A percentile compares a stretch with the other conserved stretches of the same genome.
phyloP scores from a whole-genome alignment of 2,329 filamentous ascomycete genomes.

The Botrytis pseudocinerea region DNA sequence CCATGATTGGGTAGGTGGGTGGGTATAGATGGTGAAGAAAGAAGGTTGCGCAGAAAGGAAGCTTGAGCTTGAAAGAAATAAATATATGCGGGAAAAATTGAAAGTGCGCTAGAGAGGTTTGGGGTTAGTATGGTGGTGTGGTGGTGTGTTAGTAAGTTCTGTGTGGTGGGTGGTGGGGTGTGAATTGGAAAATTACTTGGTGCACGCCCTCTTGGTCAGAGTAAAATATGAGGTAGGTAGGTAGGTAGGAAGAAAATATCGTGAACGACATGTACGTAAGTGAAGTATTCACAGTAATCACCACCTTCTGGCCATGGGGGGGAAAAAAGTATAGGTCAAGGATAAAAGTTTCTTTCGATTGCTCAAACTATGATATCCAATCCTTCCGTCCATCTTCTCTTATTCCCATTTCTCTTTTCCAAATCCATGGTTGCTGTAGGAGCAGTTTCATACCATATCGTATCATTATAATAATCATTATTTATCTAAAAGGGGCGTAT shows the following conservation, averaged over 20 bases:
- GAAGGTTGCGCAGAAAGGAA: not conserved
- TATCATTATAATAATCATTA: constrained; percentile 17
- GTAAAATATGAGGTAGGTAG: no score
- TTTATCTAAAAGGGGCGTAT: constrained; percentile 18
- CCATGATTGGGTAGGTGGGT: not conserved
- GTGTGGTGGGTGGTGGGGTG: not conserved
- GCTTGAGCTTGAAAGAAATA: not conserved
- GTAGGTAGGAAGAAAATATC: no score
- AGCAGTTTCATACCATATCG: constrained; percentile 3
- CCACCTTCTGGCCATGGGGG: not conserved
- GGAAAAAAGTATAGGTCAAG: not conserved
- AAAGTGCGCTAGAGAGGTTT: not conserved
- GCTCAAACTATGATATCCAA: not conserved
- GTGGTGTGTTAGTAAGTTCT: no score
- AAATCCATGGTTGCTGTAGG: constrained; percentile 5
- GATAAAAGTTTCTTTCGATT: not conserved
- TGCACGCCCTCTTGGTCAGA: not conserved
- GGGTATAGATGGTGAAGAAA: not conserved
- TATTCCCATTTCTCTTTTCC: not conserved
- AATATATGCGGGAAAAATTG: not conserved
- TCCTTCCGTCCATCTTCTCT: not conserved
- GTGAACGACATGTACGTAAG: no score
- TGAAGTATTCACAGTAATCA: not conserved
- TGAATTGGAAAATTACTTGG: not conserved
- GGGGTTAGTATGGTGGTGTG: not conserved